phyloP scores from a whole-genome alignment of 768 basidiomycete species.

The Tylopilus felleus region DNA sequence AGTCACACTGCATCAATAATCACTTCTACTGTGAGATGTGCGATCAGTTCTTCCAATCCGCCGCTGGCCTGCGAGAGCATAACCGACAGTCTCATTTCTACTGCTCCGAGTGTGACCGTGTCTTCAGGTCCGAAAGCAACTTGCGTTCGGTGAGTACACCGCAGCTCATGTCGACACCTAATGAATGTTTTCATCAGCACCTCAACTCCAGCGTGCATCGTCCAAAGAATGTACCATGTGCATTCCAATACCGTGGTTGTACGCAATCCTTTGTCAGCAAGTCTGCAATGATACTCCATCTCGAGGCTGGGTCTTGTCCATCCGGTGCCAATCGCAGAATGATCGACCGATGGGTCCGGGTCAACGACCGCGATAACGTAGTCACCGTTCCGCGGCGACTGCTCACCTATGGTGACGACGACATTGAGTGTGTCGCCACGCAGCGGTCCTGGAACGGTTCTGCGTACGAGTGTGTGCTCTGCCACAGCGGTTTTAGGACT shows the following conservation, averaged over 20 bases:
- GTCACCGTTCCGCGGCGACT: constrained; percentile 58
- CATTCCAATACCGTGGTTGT: constrained; percentile 40
- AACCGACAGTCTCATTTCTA: constrained; percentile 42
- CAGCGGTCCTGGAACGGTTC: constrained; percentile 39
- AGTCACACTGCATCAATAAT: constrained; percentile 36
- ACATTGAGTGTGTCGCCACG: constrained; percentile 29
- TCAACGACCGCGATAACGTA: constrained; percentile 42
- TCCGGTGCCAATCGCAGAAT: constrained; percentile 45
- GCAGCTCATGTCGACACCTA: neutral
- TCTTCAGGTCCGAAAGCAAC: constrained; percentile 35
- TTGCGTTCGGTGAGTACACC: constrained; percentile 13
- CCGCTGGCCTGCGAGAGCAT: constrained; percentile 44
- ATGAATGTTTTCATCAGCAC: constrained; percentile 36
- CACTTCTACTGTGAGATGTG: constrained; percentile 48
- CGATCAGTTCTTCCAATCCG: constrained; percentile 39
- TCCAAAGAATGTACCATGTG: constrained; percentile 36
- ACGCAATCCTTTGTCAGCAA: constrained; percentile 44
- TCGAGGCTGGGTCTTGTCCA: constrained; percentile 56
- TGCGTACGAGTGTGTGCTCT: constrained; percentile 63
- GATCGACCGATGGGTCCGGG: constrained; percentile 35
- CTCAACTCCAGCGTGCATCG: constrained; percentile 51
- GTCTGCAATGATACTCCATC: constrained; percentile 57
- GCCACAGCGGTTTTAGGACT: constrained; percentile 40
- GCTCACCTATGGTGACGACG: constrained; percentile 31
- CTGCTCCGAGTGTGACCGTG: constrained; percentile 42